These are phyloP conservation scores for Pythium rishiriense DNA, from an alignment of 352 stramenopile species.

Conservation along the genomic window DNA sequence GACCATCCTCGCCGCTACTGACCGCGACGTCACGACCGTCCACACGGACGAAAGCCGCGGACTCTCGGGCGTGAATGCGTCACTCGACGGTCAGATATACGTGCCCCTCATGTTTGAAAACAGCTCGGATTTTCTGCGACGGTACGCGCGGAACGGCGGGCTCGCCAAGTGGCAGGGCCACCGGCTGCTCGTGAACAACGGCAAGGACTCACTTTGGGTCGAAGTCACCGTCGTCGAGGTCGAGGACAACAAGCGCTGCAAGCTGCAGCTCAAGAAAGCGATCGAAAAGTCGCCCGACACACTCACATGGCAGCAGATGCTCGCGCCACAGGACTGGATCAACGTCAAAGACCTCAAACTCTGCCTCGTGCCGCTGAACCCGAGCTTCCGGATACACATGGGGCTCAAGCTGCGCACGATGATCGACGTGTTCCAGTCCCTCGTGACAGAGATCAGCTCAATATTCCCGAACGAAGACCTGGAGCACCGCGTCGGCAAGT, in stretches of 20 bases:
- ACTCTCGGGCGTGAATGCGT: conserved; percentile 45
- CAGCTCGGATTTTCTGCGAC: conserved; percentile 37
- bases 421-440: conserved; percentile 54
- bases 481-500: conserved; percentile 48
- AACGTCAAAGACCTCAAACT: conserved; percentile 54
- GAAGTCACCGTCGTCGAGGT: conserved; percentile 56
- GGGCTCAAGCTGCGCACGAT: conserved; percentile 60
- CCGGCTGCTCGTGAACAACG: conserved; percentile 64
- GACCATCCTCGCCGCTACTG: conserved; percentile 43
- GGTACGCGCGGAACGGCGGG: conserved; percentile 37
- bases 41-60: conserved; percentile 57
- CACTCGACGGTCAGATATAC: conserved; percentile 66
- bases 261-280: conserved; percentile 59
- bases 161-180: conserved; percentile 59
- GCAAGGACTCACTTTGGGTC: conserved; percentile 69
- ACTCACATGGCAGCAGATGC: conserved; percentile 38
- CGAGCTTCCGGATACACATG: conserved; percentile 68
- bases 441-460: conserved; percentile 73
- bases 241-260: conserved; percentile 64
- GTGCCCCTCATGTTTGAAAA: conserved; percentile 45
- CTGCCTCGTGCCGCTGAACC: conserved; percentile 48
- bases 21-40: conserved; percentile 56
- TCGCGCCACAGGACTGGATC: conserved; percentile 53
- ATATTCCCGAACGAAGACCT: conserved; percentile 72
- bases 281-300: conserved; percentile 40